A percentile compares a stretch with the other conserved stretches of the same genome.
phyloP scores from a whole-genome alignment of 345 rosid species.

The Trapa bicornis region DNA sequence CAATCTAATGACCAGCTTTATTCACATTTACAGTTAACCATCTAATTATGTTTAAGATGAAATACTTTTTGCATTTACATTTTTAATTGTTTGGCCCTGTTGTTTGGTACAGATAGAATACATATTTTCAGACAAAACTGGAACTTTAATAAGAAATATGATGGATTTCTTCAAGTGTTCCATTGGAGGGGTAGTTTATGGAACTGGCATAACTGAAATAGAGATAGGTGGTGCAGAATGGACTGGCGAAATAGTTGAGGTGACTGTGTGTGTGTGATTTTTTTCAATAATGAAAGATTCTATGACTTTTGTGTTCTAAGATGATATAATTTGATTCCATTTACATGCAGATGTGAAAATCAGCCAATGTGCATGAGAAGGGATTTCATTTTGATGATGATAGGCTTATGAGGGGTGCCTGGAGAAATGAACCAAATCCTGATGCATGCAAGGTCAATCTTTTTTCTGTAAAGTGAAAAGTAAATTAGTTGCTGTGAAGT shows the following conservation, averaged over 20 bases:
- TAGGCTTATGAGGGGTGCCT: conserved; percentile 88
- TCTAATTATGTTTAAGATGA: not conserved
- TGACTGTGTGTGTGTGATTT: conserved; percentile 19
- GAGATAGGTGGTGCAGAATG: conserved; percentile 69
- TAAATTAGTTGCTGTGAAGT: no score
- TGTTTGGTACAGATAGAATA: conserved; percentile 70
- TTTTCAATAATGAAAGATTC: not conserved
- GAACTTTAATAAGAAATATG: conserved; percentile 92
- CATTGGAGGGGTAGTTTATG: conserved; percentile 90
- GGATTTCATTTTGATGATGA: conserved; percentile 96
- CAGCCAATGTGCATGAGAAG: conserved; percentile 49
- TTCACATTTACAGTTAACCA: not conserved
- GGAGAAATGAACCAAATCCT: conserved; percentile 94
- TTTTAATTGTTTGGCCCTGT: conserved; percentile 3
- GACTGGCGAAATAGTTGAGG: conserved; percentile 61
- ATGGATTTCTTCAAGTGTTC: conserved; percentile 99
- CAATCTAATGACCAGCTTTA: no score
- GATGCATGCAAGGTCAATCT: conserved; percentile 74
- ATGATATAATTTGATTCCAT: not conserved
- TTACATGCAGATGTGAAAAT: conserved; percentile 30
- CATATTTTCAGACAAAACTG: conserved; percentile 97
- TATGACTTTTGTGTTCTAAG: not conserved
- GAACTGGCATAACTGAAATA: conserved; percentile 86
- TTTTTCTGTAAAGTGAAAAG: not conserved
- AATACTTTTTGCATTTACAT: not conserved